Conservation (phyloP, 129 eudicot species). For the Lactuca saligna region DNA sequence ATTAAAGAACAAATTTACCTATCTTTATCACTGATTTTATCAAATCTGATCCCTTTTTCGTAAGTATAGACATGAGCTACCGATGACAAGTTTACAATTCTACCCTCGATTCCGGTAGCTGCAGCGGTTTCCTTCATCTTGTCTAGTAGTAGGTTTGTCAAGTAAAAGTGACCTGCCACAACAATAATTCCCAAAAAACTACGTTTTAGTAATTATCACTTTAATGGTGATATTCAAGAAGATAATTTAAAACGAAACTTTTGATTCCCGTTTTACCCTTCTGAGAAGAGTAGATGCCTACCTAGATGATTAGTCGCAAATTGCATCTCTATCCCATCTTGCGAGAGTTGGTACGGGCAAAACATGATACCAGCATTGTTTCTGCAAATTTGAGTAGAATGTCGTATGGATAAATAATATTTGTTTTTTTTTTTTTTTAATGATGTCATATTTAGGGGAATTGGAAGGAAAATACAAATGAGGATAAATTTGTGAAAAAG, state of each 20-base stretch:
- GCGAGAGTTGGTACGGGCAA: constrained; percentile 77
- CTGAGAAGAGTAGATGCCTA: neutral
- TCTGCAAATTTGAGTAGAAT: constrained; percentile 39
- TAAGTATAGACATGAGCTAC: constrained; percentile 68
- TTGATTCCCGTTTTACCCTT: neutral
- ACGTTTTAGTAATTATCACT: neutral
- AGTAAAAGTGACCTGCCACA: constrained; percentile 68
- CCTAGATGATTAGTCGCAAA: constrained; percentile 92
- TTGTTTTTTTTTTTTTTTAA: too few species aligned
- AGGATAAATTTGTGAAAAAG: neutral
- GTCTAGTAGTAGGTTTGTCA: constrained; percentile 77
- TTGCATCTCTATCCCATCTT: constrained; percentile 88
- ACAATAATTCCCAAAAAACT: constrained; percentile 2
- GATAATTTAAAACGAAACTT: neutral
- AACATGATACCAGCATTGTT: constrained; percentile 98
- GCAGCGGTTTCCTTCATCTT: constrained; percentile 75
- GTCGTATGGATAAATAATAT: neutral
- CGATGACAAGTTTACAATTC: constrained; percentile 76
- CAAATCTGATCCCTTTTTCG: constrained; percentile 56
- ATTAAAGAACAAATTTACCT: constrained; percentile 41
- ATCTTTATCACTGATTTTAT: constrained; percentile 54
- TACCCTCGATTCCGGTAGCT: constrained; percentile 60
- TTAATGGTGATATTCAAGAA: neutral
- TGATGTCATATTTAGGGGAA: too few species aligned
- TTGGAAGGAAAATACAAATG: neutral